These are phyloP conservation scores for Bipolaris oryzae DNA, from an alignment of 2,329 filamentous ascomycete genomes.

Conservation along the genomic window DNA sequence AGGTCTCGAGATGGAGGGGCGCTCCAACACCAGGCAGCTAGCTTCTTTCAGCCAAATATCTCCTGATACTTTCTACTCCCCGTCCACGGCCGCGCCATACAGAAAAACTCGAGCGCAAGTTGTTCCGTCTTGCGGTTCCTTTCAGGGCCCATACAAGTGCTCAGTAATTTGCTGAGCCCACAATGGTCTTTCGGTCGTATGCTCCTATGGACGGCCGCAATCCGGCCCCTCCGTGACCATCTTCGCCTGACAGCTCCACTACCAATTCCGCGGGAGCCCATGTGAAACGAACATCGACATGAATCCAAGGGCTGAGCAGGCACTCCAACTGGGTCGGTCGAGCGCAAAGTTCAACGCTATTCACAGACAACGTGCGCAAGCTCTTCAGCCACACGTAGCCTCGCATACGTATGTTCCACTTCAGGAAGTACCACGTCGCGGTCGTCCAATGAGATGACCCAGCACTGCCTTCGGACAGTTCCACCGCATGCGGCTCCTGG, in stretches of 20 bases:
- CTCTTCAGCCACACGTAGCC: constrained; percentile 16
- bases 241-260: constrained; percentile 9
- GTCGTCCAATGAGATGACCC: constrained; percentile 13
- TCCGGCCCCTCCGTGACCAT: constrained; percentile 4
- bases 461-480: constrained; percentile 6
- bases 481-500: constrained; percentile 31
- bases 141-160: not conserved
- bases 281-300: constrained; percentile 13
- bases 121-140: not conserved
- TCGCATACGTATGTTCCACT: constrained; percentile 10
- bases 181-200: not conserved
- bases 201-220: constrained; percentile 1
- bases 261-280: constrained; percentile 9
- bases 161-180: not conserved
- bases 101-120: not conserved
- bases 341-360: constrained; percentile 25
- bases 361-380: constrained; percentile 12
- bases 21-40: constrained; percentile 22
- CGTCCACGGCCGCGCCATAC: constrained; percentile 11
- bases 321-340: constrained; percentile 28
- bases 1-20: constrained; percentile 23
- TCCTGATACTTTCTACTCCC: constrained; percentile 29
- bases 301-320: constrained; percentile 17
- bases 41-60: constrained; percentile 24
- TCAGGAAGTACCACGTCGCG: not conserved